phyloP scores from a whole-genome alignment of 1,284 basidiomycete genomes.

The Apiotrichum laibachii region DNA sequence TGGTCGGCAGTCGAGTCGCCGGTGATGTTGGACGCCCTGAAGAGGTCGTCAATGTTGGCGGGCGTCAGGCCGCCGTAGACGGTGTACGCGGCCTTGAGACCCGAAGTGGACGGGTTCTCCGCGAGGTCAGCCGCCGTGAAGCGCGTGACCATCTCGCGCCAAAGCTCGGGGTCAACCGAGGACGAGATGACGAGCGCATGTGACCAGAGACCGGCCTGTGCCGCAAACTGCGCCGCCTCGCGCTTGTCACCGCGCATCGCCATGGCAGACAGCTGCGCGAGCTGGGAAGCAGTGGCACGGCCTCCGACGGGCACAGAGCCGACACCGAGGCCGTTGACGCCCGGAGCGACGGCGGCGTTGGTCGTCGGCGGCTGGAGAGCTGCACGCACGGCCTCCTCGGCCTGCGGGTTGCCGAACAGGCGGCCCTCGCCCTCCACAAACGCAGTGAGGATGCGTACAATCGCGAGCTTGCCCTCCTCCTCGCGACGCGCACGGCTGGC shows the following conservation, averaged over 20 bases:
- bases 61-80: constrained; percentile 66
- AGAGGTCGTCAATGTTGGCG: constrained; percentile 34
- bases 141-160: constrained; percentile 84
- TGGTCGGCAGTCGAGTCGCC: constrained; percentile 50
- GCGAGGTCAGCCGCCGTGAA: constrained; percentile 80
- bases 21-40: constrained; percentile 36
- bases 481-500: constrained; percentile 56
- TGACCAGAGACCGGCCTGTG: constrained; percentile 86
- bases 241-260: constrained; percentile 78
- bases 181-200: constrained; percentile 95
- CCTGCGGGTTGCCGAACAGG: constrained; percentile 69
- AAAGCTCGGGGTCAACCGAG: constrained; percentile 86
- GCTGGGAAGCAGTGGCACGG: constrained; percentile 55
- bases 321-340: constrained; percentile 28
- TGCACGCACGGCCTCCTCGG: constrained; percentile 64
- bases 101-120: constrained; percentile 28
- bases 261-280: constrained; percentile 76
- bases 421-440: constrained; percentile 84
- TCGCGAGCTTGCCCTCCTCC: constrained; percentile 70
- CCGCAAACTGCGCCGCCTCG: constrained; percentile 82
- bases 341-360: constrained; percentile 16
- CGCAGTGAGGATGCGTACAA: constrained; percentile 71
- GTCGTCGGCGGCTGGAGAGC: constrained; percentile 61
- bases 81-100: constrained; percentile 75
- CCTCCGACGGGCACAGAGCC: constrained; percentile 13